Conservation (phyloP, 148 eudicot genomes). For the Nepenthes mirabilis region DNA sequence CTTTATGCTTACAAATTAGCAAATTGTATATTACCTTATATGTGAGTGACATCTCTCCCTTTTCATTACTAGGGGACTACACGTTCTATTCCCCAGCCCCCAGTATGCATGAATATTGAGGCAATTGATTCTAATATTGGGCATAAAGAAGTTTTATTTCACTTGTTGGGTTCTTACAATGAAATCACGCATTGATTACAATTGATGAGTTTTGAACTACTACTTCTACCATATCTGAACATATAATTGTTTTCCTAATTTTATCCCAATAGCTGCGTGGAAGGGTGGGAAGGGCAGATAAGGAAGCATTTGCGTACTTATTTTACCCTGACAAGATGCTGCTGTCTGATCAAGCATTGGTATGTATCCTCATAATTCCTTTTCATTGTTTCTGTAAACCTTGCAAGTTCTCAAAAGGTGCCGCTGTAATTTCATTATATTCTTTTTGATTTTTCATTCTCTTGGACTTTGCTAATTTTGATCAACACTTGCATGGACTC, state of each 20-base stretch:
- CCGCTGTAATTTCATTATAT: not conserved
- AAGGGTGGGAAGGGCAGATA: slow-evolving; percentile 94
- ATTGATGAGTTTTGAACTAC: no score
- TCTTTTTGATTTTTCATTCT: not conserved
- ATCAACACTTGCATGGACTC: not conserved
- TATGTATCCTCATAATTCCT: slow-evolving; percentile 13
- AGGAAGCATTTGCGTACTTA: slow-evolving; percentile 90
- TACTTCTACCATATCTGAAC: not conserved
- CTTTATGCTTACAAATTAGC: no score
- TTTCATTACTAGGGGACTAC: no score
- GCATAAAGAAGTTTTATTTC: no score
- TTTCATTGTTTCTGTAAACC: not conserved
- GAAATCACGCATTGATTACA: no score
- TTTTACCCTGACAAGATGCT: slow-evolving; percentile 82
- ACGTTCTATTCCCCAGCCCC: no score
- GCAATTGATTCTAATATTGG: no score
- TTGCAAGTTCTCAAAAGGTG: not conserved
- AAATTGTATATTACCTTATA: no score
- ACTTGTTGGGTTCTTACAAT: no score
- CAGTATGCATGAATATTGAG: no score
- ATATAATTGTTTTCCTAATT: slow-evolving; percentile 5
- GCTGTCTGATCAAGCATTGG: slow-evolving; percentile 85
- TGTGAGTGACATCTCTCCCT: no score
- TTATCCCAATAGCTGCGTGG: slow-evolving; percentile 54
- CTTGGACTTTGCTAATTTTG: not conserved